These are phyloP conservation scores for Ambrosia trifida DNA, from an alignment of 129 eudicot species.

Conservation along the genomic window DNA sequence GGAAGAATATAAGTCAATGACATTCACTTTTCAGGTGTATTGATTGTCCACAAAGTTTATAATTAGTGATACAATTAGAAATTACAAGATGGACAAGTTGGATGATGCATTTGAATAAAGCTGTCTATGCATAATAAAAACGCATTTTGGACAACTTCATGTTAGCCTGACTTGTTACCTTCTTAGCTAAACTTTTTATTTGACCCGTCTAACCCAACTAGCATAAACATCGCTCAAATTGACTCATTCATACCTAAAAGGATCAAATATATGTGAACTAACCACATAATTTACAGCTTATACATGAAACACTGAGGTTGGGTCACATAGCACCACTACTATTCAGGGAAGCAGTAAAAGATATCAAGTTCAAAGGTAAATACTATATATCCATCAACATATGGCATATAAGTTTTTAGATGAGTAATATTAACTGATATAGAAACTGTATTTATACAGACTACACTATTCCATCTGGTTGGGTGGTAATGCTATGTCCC, in stretches of 20 bases:
- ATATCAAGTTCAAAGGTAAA: conserved; percentile 63
- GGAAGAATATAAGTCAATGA: conserved; percentile 84
- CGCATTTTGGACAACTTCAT: background rate
- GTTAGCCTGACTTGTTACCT: background rate
- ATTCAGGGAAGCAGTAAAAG: conserved; percentile 70
- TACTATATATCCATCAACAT: background rate
- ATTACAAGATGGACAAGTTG: no score
- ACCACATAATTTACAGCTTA: conserved; percentile 48
- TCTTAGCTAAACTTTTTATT: background rate
- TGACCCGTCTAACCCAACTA: background rate
- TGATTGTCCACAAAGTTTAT: background rate
- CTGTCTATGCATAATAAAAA: background rate
- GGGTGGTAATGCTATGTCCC: conserved; percentile 84
- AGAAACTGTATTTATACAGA: conserved; percentile 34
- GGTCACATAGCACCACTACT: conserved; percentile 68
- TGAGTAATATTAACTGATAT: background rate
- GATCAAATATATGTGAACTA: background rate
- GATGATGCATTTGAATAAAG: background rate
- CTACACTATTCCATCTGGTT: conserved; percentile 83
- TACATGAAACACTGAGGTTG: conserved; percentile 78
- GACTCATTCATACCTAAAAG: no score
- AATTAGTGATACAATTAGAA: background rate
- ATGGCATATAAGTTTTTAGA: background rate
- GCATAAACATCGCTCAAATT: background rate
- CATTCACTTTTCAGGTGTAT: conserved; percentile 65